Percentiles rank a stretch among this genome's conserved stretches.
Conservation (phyloP, 768 basidiomycete species). For the Amanita molliuscula region DNA sequence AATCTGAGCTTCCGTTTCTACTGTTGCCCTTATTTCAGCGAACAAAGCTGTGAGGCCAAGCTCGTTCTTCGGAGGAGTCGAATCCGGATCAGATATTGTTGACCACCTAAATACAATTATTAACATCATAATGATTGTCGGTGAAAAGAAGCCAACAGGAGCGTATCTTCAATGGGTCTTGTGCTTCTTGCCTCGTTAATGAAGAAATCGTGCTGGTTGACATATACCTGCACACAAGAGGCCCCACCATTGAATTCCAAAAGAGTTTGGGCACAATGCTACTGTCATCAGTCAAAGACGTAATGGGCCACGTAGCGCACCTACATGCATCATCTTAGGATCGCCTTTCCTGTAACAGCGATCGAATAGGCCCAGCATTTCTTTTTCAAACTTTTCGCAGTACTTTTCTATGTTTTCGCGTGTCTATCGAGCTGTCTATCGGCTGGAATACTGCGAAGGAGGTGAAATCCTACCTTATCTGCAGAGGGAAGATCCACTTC, state of each 20-base stretch:
- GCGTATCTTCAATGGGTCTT: constrained; percentile 41
- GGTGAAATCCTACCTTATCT: constrained; percentile 47
- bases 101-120: constrained; percentile 56
- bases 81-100: constrained; percentile 68
- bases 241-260: constrained; percentile 97
- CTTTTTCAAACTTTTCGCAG: constrained; percentile 98
- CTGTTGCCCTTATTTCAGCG: constrained; percentile 79
- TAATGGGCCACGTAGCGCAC: constrained; percentile 15
- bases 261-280: constrained; percentile 97
- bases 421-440: constrained; percentile 38
- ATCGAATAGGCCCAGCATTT: constrained; percentile 94
- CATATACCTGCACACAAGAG: constrained; percentile 96
- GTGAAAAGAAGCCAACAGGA: constrained; percentile 31
- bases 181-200: constrained; percentile 80
- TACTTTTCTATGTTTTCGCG: constrained; percentile 91
- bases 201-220: constrained; percentile 99
- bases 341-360: constrained; percentile 93
- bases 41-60: constrained; percentile 73
- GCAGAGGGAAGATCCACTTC: constrained; percentile 85
- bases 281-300: constrained; percentile 2
- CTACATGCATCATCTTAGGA: constrained; percentile 97
- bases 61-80: constrained; percentile 67
- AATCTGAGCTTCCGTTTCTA: constrained; percentile 93
- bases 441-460: neutral
- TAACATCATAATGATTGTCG: constrained; percentile 1